These are phyloP conservation scores for Plantago rigida DNA, from an alignment of 305 asterid species.

Conservation along the genomic window DNA sequence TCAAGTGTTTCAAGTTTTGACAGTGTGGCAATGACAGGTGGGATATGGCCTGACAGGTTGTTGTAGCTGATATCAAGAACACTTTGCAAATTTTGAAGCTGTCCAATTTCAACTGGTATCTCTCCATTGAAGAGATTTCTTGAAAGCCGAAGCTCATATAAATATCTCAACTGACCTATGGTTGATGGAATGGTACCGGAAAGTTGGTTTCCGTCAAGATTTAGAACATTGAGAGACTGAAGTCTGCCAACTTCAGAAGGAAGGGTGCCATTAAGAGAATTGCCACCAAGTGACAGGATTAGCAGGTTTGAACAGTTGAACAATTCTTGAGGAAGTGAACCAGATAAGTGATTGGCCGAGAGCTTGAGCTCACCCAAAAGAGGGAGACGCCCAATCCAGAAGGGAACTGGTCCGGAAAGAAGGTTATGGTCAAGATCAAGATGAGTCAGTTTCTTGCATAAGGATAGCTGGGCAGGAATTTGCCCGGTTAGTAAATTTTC, in stretches of 20 bases:
- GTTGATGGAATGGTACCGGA: conserved; percentile 63
- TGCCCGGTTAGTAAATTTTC: conserved; percentile 53
- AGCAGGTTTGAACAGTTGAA: conserved; percentile 67
- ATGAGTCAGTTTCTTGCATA: conserved; percentile 58
- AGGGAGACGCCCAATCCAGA: conserved; percentile 72
- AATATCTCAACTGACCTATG: conserved; percentile 53
- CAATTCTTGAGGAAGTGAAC: conserved; percentile 48
- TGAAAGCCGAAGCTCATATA: conserved; percentile 61
- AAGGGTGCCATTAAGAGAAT: conserved; percentile 58
- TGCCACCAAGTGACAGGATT: conserved; percentile 46
- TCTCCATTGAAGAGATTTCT: conserved; percentile 57
- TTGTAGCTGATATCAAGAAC: conserved; percentile 69
- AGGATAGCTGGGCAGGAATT: conserved; percentile 65
- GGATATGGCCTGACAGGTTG: conserved; percentile 54
- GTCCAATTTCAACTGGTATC: conserved; percentile 60
- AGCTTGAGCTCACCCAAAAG: conserved; percentile 79
- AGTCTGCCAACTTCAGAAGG: conserved; percentile 54
- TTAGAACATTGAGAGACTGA: conserved; percentile 63
- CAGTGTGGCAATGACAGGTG: conserved; percentile 49
- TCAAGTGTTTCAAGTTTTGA: conserved; percentile 78
- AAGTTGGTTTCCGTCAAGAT: conserved; percentile 52
- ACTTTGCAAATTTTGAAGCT: conserved; percentile 70
- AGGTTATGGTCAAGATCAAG: conserved; percentile 68
- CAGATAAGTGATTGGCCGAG: conserved; percentile 51
- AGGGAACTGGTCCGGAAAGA: conserved; percentile 60